These are phyloP conservation scores for Aspergillus niger DNA, from an alignment of 2,329 filamentous ascomycete species.

Conservation along the genomic window DNA sequence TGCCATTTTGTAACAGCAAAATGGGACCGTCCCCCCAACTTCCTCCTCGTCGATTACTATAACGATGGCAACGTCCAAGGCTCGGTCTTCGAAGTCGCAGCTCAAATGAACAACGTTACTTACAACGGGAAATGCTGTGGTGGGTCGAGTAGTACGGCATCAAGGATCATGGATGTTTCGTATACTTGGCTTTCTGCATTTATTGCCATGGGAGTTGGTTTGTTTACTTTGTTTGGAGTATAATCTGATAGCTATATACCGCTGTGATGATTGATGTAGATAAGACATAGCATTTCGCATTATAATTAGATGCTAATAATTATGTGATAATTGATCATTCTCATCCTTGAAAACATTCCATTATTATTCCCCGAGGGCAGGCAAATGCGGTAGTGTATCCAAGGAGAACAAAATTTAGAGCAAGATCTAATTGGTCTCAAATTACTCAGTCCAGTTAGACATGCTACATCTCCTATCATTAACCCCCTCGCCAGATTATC, in stretches of 20 bases:
- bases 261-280: too few species aligned
- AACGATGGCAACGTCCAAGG: conserved; percentile 69
- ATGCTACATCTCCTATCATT: too few species aligned
- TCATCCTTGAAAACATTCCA: too few species aligned
- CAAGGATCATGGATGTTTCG: neutral
- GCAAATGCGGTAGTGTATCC: too few species aligned
- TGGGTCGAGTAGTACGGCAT: neutral
- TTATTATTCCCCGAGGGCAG: too few species aligned
- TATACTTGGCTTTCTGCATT: neutral
- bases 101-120: conserved; percentile 70
- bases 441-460: too few species aligned
- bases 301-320: too few species aligned
- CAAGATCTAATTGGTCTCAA: too few species aligned
- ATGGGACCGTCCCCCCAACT: conserved; percentile 73
- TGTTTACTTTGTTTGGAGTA: neutral
- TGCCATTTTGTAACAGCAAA: conserved; percentile 31
- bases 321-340: too few species aligned
- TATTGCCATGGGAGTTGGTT: neutral
- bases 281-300: too few species aligned
- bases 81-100: conserved; percentile 75
- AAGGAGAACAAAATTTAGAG: too few species aligned
- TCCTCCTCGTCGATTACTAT: conserved; percentile 84
- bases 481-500: too few species aligned
- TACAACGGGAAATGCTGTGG: conserved; percentile 57
- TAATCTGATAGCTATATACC: neutral